Percentiles rank a stretch among this genome's conserved stretches.
Conservation (phyloP, 306 rosid species). For the Luffa aegyptiaca region DNA sequence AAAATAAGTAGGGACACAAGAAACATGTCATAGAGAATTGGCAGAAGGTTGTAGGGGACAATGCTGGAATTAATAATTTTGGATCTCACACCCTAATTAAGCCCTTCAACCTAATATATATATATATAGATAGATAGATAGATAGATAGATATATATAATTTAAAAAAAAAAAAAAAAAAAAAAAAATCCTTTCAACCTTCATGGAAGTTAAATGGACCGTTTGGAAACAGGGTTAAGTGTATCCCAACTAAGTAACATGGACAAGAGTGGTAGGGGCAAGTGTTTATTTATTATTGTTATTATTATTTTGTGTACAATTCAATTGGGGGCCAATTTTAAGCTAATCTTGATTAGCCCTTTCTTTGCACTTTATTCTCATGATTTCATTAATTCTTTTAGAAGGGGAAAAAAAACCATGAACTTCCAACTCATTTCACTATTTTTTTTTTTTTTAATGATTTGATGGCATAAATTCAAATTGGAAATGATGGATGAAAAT, state of each 20-base stretch:
- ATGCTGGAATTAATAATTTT: neutral
- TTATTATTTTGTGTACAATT: too few relatives aligned
- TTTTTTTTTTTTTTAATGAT: neutral
- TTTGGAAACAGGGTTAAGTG: slow-evolving; percentile 3
- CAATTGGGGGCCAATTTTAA: neutral
- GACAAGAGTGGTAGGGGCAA: neutral
- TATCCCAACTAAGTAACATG: slow-evolving; percentile 5
- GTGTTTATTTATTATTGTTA: neutral
- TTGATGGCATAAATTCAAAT: neutral
- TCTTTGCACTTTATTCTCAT: neutral
- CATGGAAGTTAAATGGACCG: neutral
- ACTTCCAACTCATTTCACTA: neutral
- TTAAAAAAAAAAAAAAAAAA: too few relatives aligned
- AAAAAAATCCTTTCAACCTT: neutral
- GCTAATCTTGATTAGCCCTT: neutral
- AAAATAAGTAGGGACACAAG: neutral
- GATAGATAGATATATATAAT: too few relatives aligned
- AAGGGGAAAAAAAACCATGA: too few relatives aligned
- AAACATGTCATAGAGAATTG: slow-evolving; percentile 1
- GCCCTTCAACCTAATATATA: neutral
- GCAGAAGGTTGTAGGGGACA: neutral
- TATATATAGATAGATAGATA: too few relatives aligned
- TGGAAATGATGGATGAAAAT: neutral
- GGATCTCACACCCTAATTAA: neutral
- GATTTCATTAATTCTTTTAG: neutral